Base-by-base conservation (phyloP, 2,329 filamentous ascomycete species). In the Fusarium pininemorale region DNA sequence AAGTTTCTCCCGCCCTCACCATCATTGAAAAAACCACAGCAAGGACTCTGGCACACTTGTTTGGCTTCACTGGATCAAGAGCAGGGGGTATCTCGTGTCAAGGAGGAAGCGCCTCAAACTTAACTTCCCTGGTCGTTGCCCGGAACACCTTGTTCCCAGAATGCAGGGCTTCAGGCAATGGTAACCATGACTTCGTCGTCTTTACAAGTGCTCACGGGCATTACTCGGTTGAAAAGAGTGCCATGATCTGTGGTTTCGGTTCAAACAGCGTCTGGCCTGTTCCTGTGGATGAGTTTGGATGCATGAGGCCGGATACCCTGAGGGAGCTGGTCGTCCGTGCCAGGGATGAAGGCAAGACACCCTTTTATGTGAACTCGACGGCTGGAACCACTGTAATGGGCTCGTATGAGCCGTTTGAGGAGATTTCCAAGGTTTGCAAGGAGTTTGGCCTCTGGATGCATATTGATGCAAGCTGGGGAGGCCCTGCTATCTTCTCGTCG, bases 361-460 rank as follows among this genome's bases (percentile, higher is more conserved):
- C 96, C 0, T 93, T 99, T 70, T 98, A 97, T 83, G 94, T 98
- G 80, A 98, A 98, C 80, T 93, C 95, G 11, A 98, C 96, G 1
- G 96, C 96, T 1, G 96, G 96, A 24, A 98, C 96, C 3, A 99
- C 96, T 0, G 96, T 98, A 5, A 86, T 96, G 72, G 96, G 96
- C 22, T 94, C 93, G 2, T 99, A 92, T 80, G 96, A 98, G 79
- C 93, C 94, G 0, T 92, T 98, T 76, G 82, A 86, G 18, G 89
- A 88, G 6, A 91, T 98, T 71, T 87, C 91, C 1, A 85, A 84
- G 35, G 86, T 98, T 24, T 96, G 94, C 83, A 88, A 89, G 73
- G 87, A 88, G 67, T 87, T 94, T 79, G 88, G 90, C 61, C 84
- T 98, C 51, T 99, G 96, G 96, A 85, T 98, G 83, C 96, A 99